phyloP scores from a whole-genome alignment of 75 land plant species.

The Sequoiadendron giganteum region DNA sequence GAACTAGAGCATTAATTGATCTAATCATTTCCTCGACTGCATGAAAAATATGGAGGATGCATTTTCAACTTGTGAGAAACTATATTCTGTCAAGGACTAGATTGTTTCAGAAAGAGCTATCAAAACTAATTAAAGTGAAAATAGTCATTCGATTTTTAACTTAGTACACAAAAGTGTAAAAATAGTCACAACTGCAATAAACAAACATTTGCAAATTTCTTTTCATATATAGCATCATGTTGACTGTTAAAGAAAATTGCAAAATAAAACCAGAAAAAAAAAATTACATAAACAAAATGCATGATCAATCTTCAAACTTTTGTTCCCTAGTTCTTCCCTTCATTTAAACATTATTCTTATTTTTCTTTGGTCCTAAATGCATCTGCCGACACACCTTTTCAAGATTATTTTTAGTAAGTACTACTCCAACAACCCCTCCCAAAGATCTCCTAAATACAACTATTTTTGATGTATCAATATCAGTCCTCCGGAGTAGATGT shows the following conservation, averaged over 20 bases:
- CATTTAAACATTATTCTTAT: not conserved
- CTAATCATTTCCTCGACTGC: not conserved
- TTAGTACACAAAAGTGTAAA: not conserved
- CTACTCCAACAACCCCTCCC: constrained; percentile 96
- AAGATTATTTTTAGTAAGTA: constrained; percentile 82
- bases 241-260: not conserved
- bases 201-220: not conserved
- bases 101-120: not conserved
- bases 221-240: not conserved
- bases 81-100: not conserved
- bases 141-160: not conserved
- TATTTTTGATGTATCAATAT: constrained; percentile 81
- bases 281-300: not conserved
- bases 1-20: not conserved
- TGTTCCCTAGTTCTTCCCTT: not conserved
- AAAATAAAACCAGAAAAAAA: not conserved
- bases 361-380: not conserved
- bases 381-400: constrained; percentile 60
- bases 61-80: not conserved
- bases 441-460: constrained; percentile 97
- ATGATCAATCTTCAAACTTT: not conserved
- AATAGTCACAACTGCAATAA: not conserved
- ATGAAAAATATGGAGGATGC: not conserved
- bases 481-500: constrained; percentile 71
- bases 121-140: not conserved